Evolutionary conservation across 108 stramenopile species (phyloP).

Genomic region (Stephanodiscus triporus): DNA sequence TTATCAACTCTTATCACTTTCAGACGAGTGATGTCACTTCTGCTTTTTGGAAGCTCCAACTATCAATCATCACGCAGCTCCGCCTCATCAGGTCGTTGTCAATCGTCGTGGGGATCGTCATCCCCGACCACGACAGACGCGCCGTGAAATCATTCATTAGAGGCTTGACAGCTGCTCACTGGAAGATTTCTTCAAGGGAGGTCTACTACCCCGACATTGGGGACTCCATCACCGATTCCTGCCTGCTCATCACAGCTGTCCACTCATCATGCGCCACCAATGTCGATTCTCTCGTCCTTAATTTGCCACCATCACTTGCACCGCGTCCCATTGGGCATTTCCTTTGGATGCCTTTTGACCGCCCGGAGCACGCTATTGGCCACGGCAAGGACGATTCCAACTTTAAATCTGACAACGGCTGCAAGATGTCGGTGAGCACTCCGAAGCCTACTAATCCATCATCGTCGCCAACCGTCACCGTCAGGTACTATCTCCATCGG

Average conservation of each 20-base stretch:
- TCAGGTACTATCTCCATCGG: neutral
- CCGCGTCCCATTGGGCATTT: no score
- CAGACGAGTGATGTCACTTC: neutral
- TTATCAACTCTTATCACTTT: conserved; percentile 12
- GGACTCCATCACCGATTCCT: neutral
- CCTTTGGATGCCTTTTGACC: no score
- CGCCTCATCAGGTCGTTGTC: neutral
- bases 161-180: neutral
- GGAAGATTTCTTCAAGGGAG: neutral
- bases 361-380: neutral
- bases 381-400: neutral
- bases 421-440: no score
- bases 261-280: no score
- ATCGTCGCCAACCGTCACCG: neutral
- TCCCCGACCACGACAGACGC: neutral
- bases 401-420: no score
- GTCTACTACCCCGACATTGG: neutral
- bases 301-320: no score
- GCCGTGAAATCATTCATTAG: neutral
- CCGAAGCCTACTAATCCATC: neutral
- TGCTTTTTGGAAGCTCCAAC: conserved; percentile 1
- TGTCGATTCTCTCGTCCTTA: no score
- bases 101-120: neutral
- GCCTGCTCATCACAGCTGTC: no score
- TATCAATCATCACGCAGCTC: neutral